Evolutionary conservation across 208 protist species (phyloP).

Genomic region (Wallacemonas sp.): DNA sequence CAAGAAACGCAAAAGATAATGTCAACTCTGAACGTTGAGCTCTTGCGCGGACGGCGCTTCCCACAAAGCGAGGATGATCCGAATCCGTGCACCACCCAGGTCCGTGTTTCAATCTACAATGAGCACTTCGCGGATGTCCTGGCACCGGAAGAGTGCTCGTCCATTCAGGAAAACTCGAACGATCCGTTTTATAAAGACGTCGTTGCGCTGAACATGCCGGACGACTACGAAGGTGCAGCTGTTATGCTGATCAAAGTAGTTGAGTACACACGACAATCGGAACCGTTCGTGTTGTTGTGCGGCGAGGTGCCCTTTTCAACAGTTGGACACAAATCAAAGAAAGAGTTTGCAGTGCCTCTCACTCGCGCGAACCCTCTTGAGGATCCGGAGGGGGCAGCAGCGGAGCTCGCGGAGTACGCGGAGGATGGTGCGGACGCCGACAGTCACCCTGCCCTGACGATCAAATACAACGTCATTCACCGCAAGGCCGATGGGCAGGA

Average conservation of each 20-base stretch:
- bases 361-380: conserved; percentile 10
- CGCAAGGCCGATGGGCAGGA: background rate
- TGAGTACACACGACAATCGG: conserved; percentile 29
- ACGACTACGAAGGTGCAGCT: conserved; percentile 13
- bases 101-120: conserved; percentile 23
- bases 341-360: conserved; percentile 42
- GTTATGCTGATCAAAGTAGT: conserved; percentile 35
- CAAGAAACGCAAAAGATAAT: background rate
- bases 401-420: background rate
- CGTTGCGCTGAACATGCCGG: conserved; percentile 31
- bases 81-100: conserved; percentile 49
- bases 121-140: conserved; percentile 16
- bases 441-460: conserved; percentile 17
- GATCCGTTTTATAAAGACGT: conserved; percentile 61
- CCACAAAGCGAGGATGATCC: conserved; percentile 67
- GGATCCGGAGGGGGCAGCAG: background rate
- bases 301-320: conserved; percentile 23
- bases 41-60: conserved; percentile 53
- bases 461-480: conserved; percentile 21
- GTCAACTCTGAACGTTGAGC: conserved; percentile 33
- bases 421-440: background rate
- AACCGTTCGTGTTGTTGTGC: conserved; percentile 37
- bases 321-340: conserved; percentile 16
- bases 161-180: conserved; percentile 52
- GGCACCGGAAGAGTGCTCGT: conserved; percentile 24